Evolutionary conservation across 2,329 filamentous ascomycete genomes (phyloP).

Genomic region (Rhynchosporium secalis): DNA sequence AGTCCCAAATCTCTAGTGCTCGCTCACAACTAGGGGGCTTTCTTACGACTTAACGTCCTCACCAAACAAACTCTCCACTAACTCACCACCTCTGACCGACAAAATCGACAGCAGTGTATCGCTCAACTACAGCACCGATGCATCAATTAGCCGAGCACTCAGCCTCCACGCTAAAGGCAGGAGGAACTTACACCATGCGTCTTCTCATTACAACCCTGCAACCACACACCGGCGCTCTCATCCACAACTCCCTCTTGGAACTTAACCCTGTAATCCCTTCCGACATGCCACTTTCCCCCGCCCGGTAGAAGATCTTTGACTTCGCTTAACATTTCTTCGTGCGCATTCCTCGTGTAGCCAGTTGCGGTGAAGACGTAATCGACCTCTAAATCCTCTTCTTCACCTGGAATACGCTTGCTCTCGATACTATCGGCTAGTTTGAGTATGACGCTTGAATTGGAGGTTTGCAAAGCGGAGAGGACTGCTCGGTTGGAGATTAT

Average conservation of each 20-base stretch:
- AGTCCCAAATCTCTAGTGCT: neutral
- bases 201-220: constrained; percentile 91
- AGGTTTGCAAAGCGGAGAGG: constrained; percentile 20
- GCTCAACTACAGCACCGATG: constrained; percentile 56
- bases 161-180: neutral
- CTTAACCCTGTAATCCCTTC: constrained; percentile 75
- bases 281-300: constrained; percentile 62
- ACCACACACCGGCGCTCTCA: constrained; percentile 75
- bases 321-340: constrained; percentile 72
- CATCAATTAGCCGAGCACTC: neutral
- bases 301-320: constrained; percentile 66
- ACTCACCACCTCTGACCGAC: constrained; percentile 72
- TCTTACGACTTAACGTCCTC: neutral
- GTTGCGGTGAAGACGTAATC: constrained; percentile 85
- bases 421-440: constrained; percentile 35
- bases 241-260: constrained; percentile 69
- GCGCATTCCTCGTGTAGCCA: constrained; percentile 76
- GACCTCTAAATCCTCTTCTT: constrained; percentile 55
- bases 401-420: constrained; percentile 38
- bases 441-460: constrained; percentile 25
- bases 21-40: neutral
- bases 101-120: constrained; percentile 81
- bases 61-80: constrained; percentile 74
- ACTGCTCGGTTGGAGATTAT: constrained; percentile 73
- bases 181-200: constrained; percentile 76